Percentiles rank a stretch among this genome's conserved stretches.
phyloP scores from a whole-genome alignment of 2,329 filamentous ascomycete genomes.

The Domatiomyces globalis region DNA sequence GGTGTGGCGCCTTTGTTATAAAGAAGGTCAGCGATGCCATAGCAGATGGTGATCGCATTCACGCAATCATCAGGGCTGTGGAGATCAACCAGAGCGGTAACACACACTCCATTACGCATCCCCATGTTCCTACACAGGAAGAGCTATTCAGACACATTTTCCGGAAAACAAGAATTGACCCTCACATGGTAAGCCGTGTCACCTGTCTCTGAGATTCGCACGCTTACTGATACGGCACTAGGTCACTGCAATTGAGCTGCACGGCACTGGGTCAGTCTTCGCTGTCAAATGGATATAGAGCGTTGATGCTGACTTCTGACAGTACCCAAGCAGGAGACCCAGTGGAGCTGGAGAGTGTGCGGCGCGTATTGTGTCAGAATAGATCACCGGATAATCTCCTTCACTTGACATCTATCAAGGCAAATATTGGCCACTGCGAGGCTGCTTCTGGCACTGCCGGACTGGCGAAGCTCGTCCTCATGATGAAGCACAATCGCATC shows the following conservation, averaged over 20 bases:
- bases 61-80: slow-evolving; percentile 24
- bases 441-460: slow-evolving; percentile 19
- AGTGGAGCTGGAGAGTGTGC: slow-evolving; percentile 1
- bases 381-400: too few species aligned
- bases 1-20: slow-evolving; percentile 22
- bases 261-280: slow-evolving; percentile 8
- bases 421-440: slow-evolving; percentile 19
- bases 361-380: too few species aligned
- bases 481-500: not conserved
- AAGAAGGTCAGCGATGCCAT: slow-evolving; percentile 24
- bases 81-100: slow-evolving; percentile 22
- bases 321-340: slow-evolving; percentile 5
- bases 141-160: too few species aligned
- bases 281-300: too few species aligned
- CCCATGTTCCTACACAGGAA: too few species aligned
- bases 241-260: too few species aligned
- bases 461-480: slow-evolving; percentile 7
- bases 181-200: too few species aligned
- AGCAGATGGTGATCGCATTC: slow-evolving; percentile 24
- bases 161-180: too few species aligned
- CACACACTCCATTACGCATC: slow-evolving; percentile 10
- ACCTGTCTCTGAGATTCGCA: too few species aligned
- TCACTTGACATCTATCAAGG: slow-evolving; percentile 18
- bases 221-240: too few species aligned
- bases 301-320: too few species aligned